A percentile compares a stretch with the other conserved stretches of the same genome.
Evolutionary conservation across 805 yeast species (phyloP).

Genomic region (Kockiozyma suomiensis): DNA sequence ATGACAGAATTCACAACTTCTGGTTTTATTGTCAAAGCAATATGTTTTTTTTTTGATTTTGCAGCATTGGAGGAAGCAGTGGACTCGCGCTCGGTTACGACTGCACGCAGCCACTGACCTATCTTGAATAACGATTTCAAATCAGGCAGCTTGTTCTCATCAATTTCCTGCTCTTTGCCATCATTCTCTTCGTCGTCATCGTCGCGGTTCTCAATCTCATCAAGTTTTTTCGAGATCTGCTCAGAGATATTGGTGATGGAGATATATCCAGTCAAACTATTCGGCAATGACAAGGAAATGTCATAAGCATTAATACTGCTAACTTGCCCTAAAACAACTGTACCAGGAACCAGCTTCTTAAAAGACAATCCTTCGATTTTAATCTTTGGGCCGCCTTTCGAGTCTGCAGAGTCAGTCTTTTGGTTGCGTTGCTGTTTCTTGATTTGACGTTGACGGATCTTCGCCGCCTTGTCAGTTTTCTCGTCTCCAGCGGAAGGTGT

Average conservation of each 20-base stretch:
- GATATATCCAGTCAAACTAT: constrained; percentile 75
- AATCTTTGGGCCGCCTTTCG: constrained; percentile 3
- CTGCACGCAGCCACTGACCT: constrained; percentile 88
- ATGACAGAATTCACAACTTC: constrained; percentile 63
- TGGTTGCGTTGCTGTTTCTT: constrained; percentile 24
- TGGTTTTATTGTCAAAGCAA: constrained; percentile 76
- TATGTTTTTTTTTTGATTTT: constrained; percentile 54
- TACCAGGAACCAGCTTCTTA: constrained; percentile 68
- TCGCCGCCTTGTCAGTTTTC: constrained; percentile 12
- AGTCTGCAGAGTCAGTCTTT: not conserved
- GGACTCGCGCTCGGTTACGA: constrained; percentile 61
- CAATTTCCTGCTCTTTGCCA: constrained; percentile 39
- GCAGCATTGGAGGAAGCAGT: constrained; percentile 42
- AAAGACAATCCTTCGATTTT: constrained; percentile 58
- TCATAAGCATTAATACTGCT: constrained; percentile 62
- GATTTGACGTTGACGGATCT: constrained; percentile 20
- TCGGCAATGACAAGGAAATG: constrained; percentile 72
- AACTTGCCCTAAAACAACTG: constrained; percentile 77
- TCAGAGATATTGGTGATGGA: constrained; percentile 73
- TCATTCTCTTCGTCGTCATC: constrained; percentile 42
- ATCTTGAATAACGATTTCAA: constrained; percentile 56
- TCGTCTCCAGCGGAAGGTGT: not conserved
- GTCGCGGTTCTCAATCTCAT: constrained; percentile 48
- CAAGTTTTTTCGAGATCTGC: constrained; percentile 59
- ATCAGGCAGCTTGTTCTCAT: constrained; percentile 53